Evolutionary conservation across 768 basidiomycete genomes (phyloP).

Genomic region (Trichaptum fuscoviolaceum): DNA sequence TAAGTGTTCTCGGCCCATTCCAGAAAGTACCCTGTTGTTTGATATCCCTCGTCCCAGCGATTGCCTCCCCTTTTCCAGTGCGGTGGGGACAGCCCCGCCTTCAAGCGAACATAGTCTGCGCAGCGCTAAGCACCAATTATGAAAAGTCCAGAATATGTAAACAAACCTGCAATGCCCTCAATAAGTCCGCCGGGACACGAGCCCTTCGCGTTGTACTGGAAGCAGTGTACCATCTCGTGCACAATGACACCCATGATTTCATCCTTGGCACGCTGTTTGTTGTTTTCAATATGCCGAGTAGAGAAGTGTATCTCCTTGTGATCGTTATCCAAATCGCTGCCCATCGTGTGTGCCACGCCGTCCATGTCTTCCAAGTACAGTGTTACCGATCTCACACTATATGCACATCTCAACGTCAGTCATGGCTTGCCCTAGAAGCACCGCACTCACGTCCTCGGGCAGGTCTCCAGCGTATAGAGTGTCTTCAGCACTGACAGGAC

Average conservation of each 20-base stretch:
- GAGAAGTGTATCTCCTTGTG: conserved; percentile 76
- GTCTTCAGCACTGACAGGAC: conserved; percentile 34
- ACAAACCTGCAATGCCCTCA: conserved; percentile 72
- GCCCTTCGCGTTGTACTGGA: conserved; percentile 58
- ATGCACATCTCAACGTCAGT: conserved; percentile 1
- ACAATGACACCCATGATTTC: conserved; percentile 69
- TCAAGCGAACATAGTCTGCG: conserved; percentile 67
- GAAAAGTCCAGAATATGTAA: background rate
- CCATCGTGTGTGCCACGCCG: conserved; percentile 66
- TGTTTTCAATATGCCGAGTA: conserved; percentile 52
- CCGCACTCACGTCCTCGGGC: conserved; percentile 41
- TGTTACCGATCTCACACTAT: conserved; percentile 17
- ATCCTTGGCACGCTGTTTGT: conserved; percentile 36
- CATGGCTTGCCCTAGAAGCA: background rate
- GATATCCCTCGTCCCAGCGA: conserved; percentile 74
- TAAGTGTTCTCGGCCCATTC: conserved; percentile 55
- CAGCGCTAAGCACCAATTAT: background rate
- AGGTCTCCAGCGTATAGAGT: conserved; percentile 40
- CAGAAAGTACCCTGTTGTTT: conserved; percentile 69
- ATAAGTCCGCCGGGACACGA: conserved; percentile 66
- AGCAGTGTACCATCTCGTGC: conserved; percentile 79
- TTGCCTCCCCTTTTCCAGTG: conserved; percentile 57
- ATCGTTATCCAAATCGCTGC: conserved; percentile 33
- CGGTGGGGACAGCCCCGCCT: conserved; percentile 53
- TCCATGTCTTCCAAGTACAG: conserved; percentile 35